phyloP scores from a whole-genome alignment of 352 stramenopile genomes.

The Globisporangium uncinulatum region DNA sequence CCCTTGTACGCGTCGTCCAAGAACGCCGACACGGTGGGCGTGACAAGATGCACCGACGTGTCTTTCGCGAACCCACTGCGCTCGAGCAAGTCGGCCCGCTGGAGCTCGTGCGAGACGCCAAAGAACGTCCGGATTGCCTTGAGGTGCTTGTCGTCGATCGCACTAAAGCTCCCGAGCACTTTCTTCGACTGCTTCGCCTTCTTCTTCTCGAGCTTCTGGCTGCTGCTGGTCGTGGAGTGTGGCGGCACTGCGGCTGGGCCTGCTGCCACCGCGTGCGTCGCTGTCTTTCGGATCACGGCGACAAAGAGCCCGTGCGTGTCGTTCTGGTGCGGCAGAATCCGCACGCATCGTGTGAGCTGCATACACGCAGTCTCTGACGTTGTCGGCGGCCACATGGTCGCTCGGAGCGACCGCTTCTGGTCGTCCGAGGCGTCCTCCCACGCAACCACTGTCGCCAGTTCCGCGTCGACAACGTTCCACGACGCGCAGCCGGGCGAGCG shows the following conservation, averaged over 20 bases:
- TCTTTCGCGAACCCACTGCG: conserved; percentile 66
- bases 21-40: conserved; percentile 38
- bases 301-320: conserved; percentile 98
- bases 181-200: conserved; percentile 47
- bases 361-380: conserved; percentile 40
- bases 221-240: conserved; percentile 2
- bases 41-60: conserved; percentile 61
- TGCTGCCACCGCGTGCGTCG: conserved; percentile 14
- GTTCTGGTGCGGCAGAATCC: conserved; percentile 96
- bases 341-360: conserved; percentile 89
- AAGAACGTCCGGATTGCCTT: conserved; percentile 36
- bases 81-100: conserved; percentile 36
- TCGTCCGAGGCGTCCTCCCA: conserved; percentile 51
- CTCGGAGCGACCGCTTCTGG: conserved; percentile 46
- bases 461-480: conserved; percentile 57
- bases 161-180: conserved; percentile 50
- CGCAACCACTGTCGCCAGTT: conserved; percentile 33
- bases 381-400: conserved; percentile 82
- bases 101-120: conserved; percentile 26
- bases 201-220: conserved; percentile 37
- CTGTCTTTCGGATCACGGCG: conserved; percentile 89
- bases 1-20: conserved; percentile 29
- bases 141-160: conserved; percentile 35
- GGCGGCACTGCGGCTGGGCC: conserved; percentile 23
- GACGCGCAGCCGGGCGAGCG: conserved; percentile 31